These are phyloP conservation scores for Pulveroboletus sp. DNA, from an alignment of 768 basidiomycete genomes.

Conservation along the genomic window DNA sequence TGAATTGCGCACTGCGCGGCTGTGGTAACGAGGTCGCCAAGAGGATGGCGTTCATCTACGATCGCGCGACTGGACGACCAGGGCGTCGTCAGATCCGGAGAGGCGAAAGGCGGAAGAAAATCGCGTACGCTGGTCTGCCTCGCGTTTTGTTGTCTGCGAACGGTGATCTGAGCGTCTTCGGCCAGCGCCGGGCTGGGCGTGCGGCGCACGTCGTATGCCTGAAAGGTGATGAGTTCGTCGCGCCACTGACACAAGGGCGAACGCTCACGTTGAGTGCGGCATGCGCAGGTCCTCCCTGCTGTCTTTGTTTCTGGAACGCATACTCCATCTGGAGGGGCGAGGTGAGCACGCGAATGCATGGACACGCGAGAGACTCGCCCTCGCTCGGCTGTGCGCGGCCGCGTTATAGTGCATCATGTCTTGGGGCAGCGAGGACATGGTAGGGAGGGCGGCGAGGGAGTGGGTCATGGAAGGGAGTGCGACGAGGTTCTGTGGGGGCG, in stretches of 20 bases:
- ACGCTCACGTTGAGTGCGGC: conserved; percentile 24
- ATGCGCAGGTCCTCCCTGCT: conserved; percentile 24
- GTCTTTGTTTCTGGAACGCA: conserved; percentile 30
- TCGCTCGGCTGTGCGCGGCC: conserved; percentile 29
- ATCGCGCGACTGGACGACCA: conserved; percentile 27
- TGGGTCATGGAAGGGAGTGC: conserved; percentile 33
- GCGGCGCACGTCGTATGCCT: conserved; percentile 30
- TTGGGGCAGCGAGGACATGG: conserved; percentile 29
- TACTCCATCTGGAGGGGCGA: conserved; percentile 30
- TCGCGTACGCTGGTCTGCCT: conserved; percentile 20
- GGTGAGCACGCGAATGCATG: neutral
- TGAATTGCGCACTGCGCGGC: conserved; percentile 22
- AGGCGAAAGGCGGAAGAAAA: neutral
- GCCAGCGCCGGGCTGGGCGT: conserved; percentile 30
- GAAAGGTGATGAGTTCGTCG: neutral
- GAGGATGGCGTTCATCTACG: conserved; percentile 23
- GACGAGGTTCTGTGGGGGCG: conserved; percentile 28
- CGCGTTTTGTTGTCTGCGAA: conserved; percentile 28
- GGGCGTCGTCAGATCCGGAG: conserved; percentile 1
- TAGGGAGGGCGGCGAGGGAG: conserved; percentile 29
- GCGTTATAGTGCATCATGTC: conserved; percentile 33
- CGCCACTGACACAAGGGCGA: conserved; percentile 1
- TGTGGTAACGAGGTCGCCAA: conserved; percentile 9
- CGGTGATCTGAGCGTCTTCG: conserved; percentile 32
- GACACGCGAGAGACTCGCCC: conserved; percentile 12